A percentile compares a stretch with the other conserved stretches of the same genome.
Conservation (phyloP, 768 basidiomycete species). For the Psilocybe subaeruginosa region DNA sequence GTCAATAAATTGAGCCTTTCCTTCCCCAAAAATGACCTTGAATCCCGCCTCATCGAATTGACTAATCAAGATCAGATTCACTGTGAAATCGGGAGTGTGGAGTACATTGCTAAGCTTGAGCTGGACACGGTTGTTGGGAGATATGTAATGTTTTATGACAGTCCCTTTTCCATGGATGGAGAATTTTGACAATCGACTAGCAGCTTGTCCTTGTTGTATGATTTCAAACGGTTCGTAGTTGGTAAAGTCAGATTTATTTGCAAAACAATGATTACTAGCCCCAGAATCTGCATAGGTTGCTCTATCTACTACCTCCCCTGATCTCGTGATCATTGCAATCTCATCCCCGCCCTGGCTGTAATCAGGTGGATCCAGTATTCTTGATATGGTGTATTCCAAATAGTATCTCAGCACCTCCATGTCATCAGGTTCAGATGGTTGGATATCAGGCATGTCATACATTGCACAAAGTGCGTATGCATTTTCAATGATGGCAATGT, state of each 20-base stretch:
- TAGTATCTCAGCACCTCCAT: too few species aligned
- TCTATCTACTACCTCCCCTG: neutral
- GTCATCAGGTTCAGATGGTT: too few species aligned
- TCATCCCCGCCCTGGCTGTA: neutral
- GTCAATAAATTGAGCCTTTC: slow-evolving; percentile 5
- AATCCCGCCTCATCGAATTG: slow-evolving; percentile 18
- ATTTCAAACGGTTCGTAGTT: too few species aligned
- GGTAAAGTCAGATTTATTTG: slow-evolving; percentile 17
- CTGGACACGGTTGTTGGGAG: slow-evolving; percentile 2
- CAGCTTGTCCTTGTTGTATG: too few species aligned
- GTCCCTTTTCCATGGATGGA: slow-evolving; percentile 23
- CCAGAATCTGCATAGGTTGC: slow-evolving; percentile 21
- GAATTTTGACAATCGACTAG: slow-evolving; percentile 4
- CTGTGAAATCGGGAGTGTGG: slow-evolving; percentile 27
- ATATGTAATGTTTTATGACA: slow-evolving; percentile 13
- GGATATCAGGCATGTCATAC: too few species aligned
- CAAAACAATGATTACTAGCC: slow-evolving; percentile 28
- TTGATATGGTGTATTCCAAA: too few species aligned
- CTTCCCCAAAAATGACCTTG: slow-evolving; percentile 16
- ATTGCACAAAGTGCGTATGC: too few species aligned
- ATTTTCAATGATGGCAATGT: neutral
- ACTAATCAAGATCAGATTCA: slow-evolving; percentile 27
- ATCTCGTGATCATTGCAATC: too few species aligned
- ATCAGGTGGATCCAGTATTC: too few species aligned
- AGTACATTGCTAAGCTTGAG: slow-evolving; percentile 25